Base-by-base conservation (phyloP, 257 asterid species). In the Gynochthodes officinalis region DNA sequence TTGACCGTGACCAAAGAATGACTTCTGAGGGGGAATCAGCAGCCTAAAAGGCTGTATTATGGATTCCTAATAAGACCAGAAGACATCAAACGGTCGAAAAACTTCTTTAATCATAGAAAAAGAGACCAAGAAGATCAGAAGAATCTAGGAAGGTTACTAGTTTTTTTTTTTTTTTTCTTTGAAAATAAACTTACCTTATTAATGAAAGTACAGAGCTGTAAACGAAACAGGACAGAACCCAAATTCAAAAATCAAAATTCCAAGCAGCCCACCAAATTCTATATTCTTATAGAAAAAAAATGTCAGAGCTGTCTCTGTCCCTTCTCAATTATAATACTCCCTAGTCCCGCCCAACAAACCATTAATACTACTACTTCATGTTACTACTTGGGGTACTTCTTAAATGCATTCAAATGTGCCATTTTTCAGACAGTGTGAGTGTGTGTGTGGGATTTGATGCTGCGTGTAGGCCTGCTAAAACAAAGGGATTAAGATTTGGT, bases 241-340 rank as follows among this genome's bases (percentile, higher is more conserved):
- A 53, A 70, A 67, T 82, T 86, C 88, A 87, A 88, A 88, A 86
- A 76, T 84, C 76, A 75, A 81, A 70, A 67, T 64, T 69, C 72
- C 46, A 55, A 39, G 19, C 13, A 21, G 32, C 16, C 53, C 21
- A 74, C 12, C 44, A 13, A 11, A 28, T 16, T 40, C 73, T 57
- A 76, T 67, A 35, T 75, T 77, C 71, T 81, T 66, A 48, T 63
- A 44, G 75, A 83, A 75, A 81, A 80, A 76, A 78, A 69, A 53
- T 82, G 84, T 78, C 88, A 82, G 90, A 76, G 69, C 75, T 83
- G 83, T 74, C 42, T 13, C n/a, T 44, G 42, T 43, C 48, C 23
- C 52, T 27, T 65, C 28, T 35, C 33, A 53, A 25, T 35, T 33
- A 27, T 49, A 72, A 76, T 43, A 16, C 53, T 33, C 59, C 50